Conservation (phyloP, 1,139 yeast genomes). For the Zygotorulaspora mrakii region DNA sequence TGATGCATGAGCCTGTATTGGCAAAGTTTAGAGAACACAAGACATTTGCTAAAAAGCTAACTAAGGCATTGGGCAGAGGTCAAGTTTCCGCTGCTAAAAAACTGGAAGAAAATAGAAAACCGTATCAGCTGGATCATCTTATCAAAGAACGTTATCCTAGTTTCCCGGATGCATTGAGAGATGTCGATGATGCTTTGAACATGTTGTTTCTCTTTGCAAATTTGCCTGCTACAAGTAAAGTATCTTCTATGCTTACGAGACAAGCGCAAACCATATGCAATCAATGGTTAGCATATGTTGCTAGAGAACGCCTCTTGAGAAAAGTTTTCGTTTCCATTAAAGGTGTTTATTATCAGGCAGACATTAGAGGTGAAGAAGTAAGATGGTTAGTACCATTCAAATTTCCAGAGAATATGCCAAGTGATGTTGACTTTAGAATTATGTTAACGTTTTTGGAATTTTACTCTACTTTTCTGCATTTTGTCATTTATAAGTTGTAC, state of each 20-base stretch:
- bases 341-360: slow-evolving; percentile 95
- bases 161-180: slow-evolving; percentile 86
- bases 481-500: slow-evolving; percentile 79
- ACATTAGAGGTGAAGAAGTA: slow-evolving; percentile 82
- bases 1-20: slow-evolving; percentile 92
- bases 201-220: slow-evolving; percentile 92
- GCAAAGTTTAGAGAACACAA: slow-evolving; percentile 93
- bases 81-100: slow-evolving; percentile 86
- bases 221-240: slow-evolving; percentile 89
- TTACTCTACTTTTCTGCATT: slow-evolving; percentile 86
- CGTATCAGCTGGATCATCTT: slow-evolving; percentile 81
- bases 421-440: slow-evolving; percentile 92
- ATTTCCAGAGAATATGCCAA: slow-evolving; percentile 92
- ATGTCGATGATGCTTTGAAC: slow-evolving; percentile 89
- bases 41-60: slow-evolving; percentile 85
- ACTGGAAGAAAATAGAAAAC: slow-evolving; percentile 75
- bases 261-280: slow-evolving; percentile 85
- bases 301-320: slow-evolving; percentile 73
- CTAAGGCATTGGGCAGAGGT: slow-evolving; percentile 87
- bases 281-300: slow-evolving; percentile 94
- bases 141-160: slow-evolving; percentile 96
- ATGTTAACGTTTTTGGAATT: slow-evolving; percentile 96
- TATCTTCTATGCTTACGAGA: slow-evolving; percentile 71
- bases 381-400: slow-evolving; percentile 97
- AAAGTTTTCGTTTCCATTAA: slow-evolving; percentile 95